Conservation (phyloP, 2,329 filamentous ascomycete species). For the Cryphonectria carpinicola region DNA sequence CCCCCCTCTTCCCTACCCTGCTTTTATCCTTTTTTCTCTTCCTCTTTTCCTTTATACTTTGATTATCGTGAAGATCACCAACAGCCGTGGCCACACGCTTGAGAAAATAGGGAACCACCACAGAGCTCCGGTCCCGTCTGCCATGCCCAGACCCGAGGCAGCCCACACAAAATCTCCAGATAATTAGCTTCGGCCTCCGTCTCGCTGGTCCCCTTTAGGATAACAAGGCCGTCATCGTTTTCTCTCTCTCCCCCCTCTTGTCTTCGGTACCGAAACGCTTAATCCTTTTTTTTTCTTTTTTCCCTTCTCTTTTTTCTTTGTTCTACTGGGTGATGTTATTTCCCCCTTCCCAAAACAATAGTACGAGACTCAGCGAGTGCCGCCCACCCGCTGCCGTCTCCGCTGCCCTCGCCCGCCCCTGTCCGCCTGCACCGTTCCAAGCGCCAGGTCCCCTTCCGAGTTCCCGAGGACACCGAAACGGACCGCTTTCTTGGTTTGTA, state of each 20-base stretch:
- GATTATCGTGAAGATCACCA: not conserved
- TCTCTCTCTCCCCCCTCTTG: not conserved
- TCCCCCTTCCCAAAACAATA: not conserved
- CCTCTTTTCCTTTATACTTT: not conserved
- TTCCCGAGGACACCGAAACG: not conserved
- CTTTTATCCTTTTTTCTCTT: not conserved
- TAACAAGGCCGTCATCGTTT: not conserved
- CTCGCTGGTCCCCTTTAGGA: slow-evolving; percentile 8
- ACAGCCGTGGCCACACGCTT: not conserved
- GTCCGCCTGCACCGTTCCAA: not conserved
- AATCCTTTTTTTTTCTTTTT: not conserved
- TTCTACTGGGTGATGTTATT: not conserved
- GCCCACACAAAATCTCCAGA: slow-evolving; percentile 1
- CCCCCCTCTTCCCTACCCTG: not conserved
- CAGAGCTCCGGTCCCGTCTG: not conserved
- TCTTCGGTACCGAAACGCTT: not conserved
- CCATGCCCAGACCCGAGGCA: not conserved
- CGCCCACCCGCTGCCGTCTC: not conserved
- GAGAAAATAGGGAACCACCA: not conserved
- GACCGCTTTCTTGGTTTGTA: not conserved
- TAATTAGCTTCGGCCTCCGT: slow-evolving; percentile 3
- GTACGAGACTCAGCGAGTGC: not conserved
- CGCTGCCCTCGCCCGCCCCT: not conserved
- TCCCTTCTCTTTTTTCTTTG: no score
- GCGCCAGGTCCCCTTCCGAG: not conserved